Percentiles rank a stretch among this genome's conserved stretches.
phyloP scores from a whole-genome alignment of 2,329 filamentous ascomycete species.

The Verticillium nonalfalfae region DNA sequence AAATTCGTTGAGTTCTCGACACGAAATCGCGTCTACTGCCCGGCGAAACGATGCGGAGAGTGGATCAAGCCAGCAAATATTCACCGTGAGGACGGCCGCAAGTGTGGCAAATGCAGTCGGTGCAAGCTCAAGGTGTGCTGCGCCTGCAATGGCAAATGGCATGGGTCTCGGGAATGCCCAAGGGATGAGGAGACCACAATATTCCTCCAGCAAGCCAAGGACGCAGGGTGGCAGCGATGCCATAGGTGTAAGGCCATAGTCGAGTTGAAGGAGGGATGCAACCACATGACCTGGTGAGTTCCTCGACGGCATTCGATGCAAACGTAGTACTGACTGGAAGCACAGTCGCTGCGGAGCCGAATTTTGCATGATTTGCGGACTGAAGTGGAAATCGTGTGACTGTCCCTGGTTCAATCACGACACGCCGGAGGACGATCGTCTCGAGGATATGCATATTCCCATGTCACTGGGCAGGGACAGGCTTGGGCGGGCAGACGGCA shows the following conservation, averaged over 20 bases:
- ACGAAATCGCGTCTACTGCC: conserved; percentile 72
- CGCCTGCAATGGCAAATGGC: conserved; percentile 68
- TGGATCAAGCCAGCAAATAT: conserved; percentile 74
- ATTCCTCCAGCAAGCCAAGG: conserved; percentile 58
- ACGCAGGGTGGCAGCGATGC: conserved; percentile 70
- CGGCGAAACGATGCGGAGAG: conserved; percentile 63
- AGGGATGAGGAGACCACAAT: conserved; percentile 60
- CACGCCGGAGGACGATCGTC: conserved; percentile 42
- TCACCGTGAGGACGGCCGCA: conserved; percentile 50
- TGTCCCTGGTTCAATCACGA: conserved; percentile 75
- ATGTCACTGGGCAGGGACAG: conserved; percentile 20
- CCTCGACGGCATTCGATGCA: background rate
- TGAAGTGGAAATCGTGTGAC: conserved; percentile 76
- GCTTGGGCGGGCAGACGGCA: conserved; percentile 4
- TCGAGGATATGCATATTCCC: conserved; percentile 46
- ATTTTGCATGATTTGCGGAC: conserved; percentile 82
- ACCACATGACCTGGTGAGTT: conserved; percentile 79
- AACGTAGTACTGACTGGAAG: conserved; percentile 8
- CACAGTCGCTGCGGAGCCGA: conserved; percentile 68
- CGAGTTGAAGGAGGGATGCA: conserved; percentile 75
- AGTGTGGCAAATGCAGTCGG: conserved; percentile 61
- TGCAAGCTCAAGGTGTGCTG: conserved; percentile 73
- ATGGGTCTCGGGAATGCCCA: conserved; percentile 63
- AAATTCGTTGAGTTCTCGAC: conserved; percentile 74
- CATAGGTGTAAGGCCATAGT: conserved; percentile 68